Evolutionary conservation across 1,284 basidiomycete genomes (phyloP), one percentile per base, ranked within the genome.

Genomic region (Serendipita sp.): DNA sequence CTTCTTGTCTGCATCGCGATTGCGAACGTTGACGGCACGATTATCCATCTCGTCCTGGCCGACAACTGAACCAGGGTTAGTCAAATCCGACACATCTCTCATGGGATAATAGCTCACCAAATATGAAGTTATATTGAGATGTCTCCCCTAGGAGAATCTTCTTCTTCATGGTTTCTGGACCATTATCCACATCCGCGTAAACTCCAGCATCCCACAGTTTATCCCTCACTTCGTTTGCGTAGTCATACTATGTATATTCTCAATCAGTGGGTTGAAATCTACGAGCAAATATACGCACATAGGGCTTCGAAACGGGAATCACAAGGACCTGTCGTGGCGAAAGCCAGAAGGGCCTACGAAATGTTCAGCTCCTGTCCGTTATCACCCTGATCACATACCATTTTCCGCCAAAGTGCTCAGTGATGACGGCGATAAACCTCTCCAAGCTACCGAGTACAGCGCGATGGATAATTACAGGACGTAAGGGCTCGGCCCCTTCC

Each of bases 391-490:
- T 63, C 15, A 70, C 81, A 63, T 66, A 89, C 94, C 95, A 99
- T 77, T 97, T 97, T 38, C 96, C 96, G 50, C 84, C 94, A 72
- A 93, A 95, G 73, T 97, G 93, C 74, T 99, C 96, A 2, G 93
- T 98, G 67, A 95, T 86, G 71, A 99, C 98, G 45, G 93, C 95
- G 64, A 97, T 92, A 77, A 99, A 99, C 0, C 96, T 81, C 75
- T 99, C 96, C 42, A 99, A 72, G 71, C 88, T 92, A 58, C 96
- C 96, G 67, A 99, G 74, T 72, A 99, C 93, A 2, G 96, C 96
- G 66, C 96, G 89, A 75, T 99, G 96, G 69, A 99, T 97, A 80
- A 99, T 98, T 69, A 99, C 95, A 3, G 96, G 96, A 60, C 94
- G 79, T 43, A 81, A 76, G 17, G 82, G 79, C 61, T 86, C 85